Evolutionary conservation across 2,329 filamentous ascomycete genomes (phyloP), one percentile per base, ranked within the genome.

Genomic region (Aspergillus sp.): DNA sequence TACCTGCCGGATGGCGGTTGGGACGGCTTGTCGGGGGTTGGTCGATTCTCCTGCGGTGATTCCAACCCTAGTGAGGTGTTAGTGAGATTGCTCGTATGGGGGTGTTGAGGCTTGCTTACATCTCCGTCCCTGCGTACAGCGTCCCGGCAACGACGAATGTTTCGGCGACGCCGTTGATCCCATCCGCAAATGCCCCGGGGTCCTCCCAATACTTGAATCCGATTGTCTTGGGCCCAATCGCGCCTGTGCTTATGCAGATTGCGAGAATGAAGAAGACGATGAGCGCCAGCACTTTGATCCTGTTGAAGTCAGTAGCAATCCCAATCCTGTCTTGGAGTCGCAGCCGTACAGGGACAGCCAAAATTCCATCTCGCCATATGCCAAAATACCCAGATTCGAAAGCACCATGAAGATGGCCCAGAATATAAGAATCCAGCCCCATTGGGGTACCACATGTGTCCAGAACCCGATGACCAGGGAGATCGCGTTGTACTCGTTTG

Each of bases 291-390:
- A 54, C 46, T 30, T 55, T 57, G 34, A 58, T 55, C 11, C 53
- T 57, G 27, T 13, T 26, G 3, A 19, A 12, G 20, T 45, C 11
- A 47, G 38, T 11, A 8, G 12, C 6, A 13, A 19, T 8, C 3
- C 5, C 5, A 11, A 26, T 3, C 2, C 7, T 2, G 8, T 4
- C 16, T 5, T 10, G 6, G 12, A 19, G 10, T n/a, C n/a, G n/a
- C n/a, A n/a, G 2, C 36, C 49, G 13, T 41, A 58, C 53, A 57
- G 37, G 11, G 54, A 52, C n/a, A 64, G 39, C 53, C 56, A 63
- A 34, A 62, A 66, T 42, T 75, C 70, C 30, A 69, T 61, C 40
- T 74, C 71, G n/a, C 70, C 70, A 40, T 70, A 74, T 13, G 67
- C 57, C 16, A 64, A 29, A n/a, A 64, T 53, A 0, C 60, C 60